Evolutionary conservation across 2,329 filamentous ascomycete genomes (phyloP).

Genomic region (Trichoderma pleuroti): DNA sequence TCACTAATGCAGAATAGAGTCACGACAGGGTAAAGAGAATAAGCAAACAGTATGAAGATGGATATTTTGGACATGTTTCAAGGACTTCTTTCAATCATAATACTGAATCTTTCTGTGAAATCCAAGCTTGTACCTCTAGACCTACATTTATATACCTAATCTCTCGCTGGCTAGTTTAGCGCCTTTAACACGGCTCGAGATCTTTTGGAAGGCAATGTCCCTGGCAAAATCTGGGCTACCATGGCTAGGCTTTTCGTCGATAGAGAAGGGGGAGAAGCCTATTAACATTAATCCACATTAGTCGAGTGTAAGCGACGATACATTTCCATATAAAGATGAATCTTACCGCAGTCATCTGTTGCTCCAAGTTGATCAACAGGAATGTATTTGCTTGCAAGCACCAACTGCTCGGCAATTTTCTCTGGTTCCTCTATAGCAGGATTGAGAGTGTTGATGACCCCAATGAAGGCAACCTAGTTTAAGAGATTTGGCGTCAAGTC

Average conservation of each 20-base stretch:
- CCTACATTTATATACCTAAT: neutral
- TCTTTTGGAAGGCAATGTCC: constrained; percentile 20
- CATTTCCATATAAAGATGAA: neutral
- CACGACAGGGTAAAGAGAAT: no score
- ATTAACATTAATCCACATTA: neutral
- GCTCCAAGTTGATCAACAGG: constrained; percentile 17
- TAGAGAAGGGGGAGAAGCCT: constrained; percentile 21
- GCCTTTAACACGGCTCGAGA: constrained; percentile 15
- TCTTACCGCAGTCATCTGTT: constrained; percentile 20
- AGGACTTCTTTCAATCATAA: neutral
- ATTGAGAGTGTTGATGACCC: constrained; percentile 18
- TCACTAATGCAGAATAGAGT: no score
- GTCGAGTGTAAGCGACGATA: neutral
- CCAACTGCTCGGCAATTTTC: constrained; percentile 16
- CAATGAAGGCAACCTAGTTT: constrained; percentile 17
- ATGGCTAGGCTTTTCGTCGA: constrained; percentile 19
- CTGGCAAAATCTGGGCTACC: constrained; percentile 19
- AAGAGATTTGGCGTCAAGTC: neutral
- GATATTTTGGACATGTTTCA: no score
- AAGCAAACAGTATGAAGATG: no score
- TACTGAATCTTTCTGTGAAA: neutral
- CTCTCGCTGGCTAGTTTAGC: constrained; percentile 13
- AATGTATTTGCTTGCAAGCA: constrained; percentile 18
- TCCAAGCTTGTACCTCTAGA: neutral
- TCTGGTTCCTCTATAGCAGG: constrained; percentile 18